These are phyloP conservation scores for Xylaria sp. DNA, from an alignment of 2,329 filamentous ascomycete species.

Conservation along the genomic window DNA sequence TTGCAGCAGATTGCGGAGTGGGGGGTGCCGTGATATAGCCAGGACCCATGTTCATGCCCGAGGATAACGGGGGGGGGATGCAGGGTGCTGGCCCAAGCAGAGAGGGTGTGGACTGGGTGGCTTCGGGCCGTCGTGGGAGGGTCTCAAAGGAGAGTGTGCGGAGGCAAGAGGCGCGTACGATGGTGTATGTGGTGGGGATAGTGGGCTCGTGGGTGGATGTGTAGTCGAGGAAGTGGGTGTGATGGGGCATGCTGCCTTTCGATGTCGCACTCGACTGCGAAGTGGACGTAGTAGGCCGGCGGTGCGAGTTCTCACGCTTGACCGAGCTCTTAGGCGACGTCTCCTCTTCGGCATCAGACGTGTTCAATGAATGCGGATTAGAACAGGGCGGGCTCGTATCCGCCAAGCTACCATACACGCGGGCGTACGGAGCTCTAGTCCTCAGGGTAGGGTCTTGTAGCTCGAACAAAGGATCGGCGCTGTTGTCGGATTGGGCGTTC, in stretches of 20 bases:
- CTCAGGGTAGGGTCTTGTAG: slow-evolving; percentile 61
- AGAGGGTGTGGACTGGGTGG: slow-evolving; percentile 42
- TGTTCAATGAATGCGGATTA: slow-evolving; percentile 52
- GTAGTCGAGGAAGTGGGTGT: slow-evolving; percentile 70
- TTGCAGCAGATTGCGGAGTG: slow-evolving; percentile 56
- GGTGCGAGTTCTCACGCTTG: slow-evolving; percentile 43
- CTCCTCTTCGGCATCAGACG: slow-evolving; percentile 59
- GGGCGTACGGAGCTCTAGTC: slow-evolving; percentile 64
- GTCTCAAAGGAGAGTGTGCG: slow-evolving; percentile 71
- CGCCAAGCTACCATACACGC: slow-evolving; percentile 55
- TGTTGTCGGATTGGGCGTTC: slow-evolving; percentile 21
- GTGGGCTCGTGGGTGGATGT: slow-evolving; percentile 71
- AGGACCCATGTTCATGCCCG: slow-evolving; percentile 45
- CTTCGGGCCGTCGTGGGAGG: slow-evolving; percentile 60
- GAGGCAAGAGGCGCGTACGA: slow-evolving; percentile 68
- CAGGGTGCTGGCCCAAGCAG: slow-evolving; percentile 40
- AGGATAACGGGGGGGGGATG: slow-evolving; percentile 48
- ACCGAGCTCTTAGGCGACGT: slow-evolving; percentile 32
- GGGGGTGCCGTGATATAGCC: slow-evolving; percentile 59
- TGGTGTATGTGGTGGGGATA: slow-evolving; percentile 66
- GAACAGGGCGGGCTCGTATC: slow-evolving; percentile 59
- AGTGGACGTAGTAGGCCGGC: slow-evolving; percentile 52
- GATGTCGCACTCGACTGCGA: slow-evolving; percentile 62
- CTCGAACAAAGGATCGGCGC: slow-evolving; percentile 43
- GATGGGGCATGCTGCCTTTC: slow-evolving; percentile 53